Conservation (phyloP, 352 stramenopile species). For the Blastocystis sp. region DNA sequence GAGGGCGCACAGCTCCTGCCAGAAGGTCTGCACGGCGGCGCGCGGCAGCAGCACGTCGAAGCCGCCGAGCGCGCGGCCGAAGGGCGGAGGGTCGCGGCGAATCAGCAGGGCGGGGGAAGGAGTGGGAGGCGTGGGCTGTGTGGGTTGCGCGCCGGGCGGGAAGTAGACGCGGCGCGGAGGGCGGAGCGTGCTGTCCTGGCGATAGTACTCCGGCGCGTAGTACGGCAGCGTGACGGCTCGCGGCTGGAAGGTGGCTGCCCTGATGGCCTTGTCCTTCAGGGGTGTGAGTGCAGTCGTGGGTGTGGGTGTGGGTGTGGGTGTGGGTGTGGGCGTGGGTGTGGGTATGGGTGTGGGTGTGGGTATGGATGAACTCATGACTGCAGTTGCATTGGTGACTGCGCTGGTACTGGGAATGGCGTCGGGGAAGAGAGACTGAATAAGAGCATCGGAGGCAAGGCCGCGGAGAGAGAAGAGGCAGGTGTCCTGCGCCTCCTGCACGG, state of each 20-base stretch:
- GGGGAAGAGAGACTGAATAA: not conserved
- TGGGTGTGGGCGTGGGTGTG: not conserved
- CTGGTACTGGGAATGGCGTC: not conserved
- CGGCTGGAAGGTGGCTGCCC: too few relatives aligned
- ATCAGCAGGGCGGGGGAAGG: not conserved
- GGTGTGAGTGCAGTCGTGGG: not conserved
- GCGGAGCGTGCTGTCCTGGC: not conserved
- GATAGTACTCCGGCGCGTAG: constrained; percentile 51
- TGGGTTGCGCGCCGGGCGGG: not conserved
- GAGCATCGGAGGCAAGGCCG: not conserved
- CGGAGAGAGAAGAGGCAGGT: constrained; percentile 8
- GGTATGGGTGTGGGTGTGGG: not conserved
- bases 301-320: not conserved
- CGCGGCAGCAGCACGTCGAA: constrained; percentile 29
- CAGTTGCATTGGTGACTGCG: not conserved
- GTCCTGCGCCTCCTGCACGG: not conserved
- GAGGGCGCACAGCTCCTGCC: not conserved
- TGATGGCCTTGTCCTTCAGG: too few relatives aligned
- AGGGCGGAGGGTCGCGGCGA: not conserved
- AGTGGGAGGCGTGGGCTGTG: not conserved
- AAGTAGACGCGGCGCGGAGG: constrained; percentile 8
- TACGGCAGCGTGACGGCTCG: not conserved
- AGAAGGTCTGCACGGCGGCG: not conserved
- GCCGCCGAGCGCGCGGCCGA: not conserved
- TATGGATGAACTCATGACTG: not conserved